Percentiles rank a stretch among this genome's conserved stretches.
Evolutionary conservation across 1,139 yeast species (phyloP).

Genomic region (Yamadazyma sp.): DNA sequence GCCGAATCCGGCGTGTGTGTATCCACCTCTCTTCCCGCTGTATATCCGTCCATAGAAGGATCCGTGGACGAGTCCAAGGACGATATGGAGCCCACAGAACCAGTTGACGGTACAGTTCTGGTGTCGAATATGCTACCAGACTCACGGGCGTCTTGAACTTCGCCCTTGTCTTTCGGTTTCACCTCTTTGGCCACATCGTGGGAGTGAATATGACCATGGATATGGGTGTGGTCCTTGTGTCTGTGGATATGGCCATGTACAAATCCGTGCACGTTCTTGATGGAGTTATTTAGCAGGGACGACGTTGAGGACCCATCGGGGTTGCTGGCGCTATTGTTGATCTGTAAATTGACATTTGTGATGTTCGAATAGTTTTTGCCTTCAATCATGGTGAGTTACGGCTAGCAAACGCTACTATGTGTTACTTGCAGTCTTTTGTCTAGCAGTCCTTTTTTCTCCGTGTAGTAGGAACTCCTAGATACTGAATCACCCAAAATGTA

Average conservation of each 20-base stretch:
- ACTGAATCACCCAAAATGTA: too few species aligned
- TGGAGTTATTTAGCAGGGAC: slow-evolving; percentile 3
- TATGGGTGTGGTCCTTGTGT: slow-evolving; percentile 62
- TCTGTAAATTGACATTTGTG: slow-evolving; percentile 3
- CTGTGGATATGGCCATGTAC: slow-evolving; percentile 72
- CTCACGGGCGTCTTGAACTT: too few species aligned
- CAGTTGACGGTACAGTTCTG: too few species aligned
- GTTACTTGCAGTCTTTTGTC: too few species aligned
- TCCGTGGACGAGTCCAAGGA: background rate
- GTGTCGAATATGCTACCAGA: too few species aligned
- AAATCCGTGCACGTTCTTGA: slow-evolving; percentile 40
- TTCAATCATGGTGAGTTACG: background rate
- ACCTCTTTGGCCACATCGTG: slow-evolving; percentile 24
- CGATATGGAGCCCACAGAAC: background rate
- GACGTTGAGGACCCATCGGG: background rate
- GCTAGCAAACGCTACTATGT: background rate
- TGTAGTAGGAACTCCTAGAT: too few species aligned
- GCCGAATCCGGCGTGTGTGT: background rate
- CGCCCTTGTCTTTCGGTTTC: background rate
- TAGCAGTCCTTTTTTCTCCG: too few species aligned
- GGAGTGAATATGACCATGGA: slow-evolving; percentile 68
- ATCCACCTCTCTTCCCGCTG: too few species aligned
- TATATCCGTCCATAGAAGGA: too few species aligned
- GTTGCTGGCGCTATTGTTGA: background rate
- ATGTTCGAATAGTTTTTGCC: slow-evolving; percentile 2